Evolutionary conservation across 768 basidiomycete genomes (phyloP), one percentile per base, ranked within the genome.

Genomic region (Paxillus involutus): DNA sequence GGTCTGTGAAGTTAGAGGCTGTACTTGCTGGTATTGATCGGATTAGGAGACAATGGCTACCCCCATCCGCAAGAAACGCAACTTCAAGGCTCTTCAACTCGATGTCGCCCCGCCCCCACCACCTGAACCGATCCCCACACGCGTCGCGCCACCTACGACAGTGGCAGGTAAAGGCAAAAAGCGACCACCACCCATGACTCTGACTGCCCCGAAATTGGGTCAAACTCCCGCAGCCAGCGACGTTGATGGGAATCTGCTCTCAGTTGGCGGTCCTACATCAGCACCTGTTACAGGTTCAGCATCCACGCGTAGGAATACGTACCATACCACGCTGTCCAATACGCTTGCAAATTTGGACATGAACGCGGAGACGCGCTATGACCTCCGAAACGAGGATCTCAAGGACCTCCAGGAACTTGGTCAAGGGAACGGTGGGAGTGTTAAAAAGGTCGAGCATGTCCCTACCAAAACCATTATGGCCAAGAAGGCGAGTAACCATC

Each of bases 351-450:
- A 81, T 60, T 75, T 96, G 55, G 93, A 95, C 61, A 80, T 93
- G 75, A 90, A 88, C 63, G 84, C 86, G 33, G 89, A 92, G 74
- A 85, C 86, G 69, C 91, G 91, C 72, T 86, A 80, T 61, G 90
- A 96, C 64, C 74, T 98, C 61, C 78, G 84, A 62, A 85, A 88
- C 61, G 94, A 96, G 68, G 97, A 98, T 69, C 75, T 99, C 67
- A 88, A 88, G 72, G 90, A 95, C 59, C 67, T 98, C 44, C 82
- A 84, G 50, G 97, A 99, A 71, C 80, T 99, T 3, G 97, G 97
- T 4, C 87, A 91, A 60, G 97, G 97, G 4, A 98, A 98, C 65
- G 95, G 97, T 1, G 97, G 97, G 50, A 97, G 95, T 51, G 97
- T 99, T 45, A 94, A 94, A 73, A 91, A 90, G 73, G 95, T 97